Evolutionary conservation across 2,329 filamentous ascomycete species (phyloP), one percentile per base, ranked within the genome.

Genomic region (Aureobasidium musti): DNA sequence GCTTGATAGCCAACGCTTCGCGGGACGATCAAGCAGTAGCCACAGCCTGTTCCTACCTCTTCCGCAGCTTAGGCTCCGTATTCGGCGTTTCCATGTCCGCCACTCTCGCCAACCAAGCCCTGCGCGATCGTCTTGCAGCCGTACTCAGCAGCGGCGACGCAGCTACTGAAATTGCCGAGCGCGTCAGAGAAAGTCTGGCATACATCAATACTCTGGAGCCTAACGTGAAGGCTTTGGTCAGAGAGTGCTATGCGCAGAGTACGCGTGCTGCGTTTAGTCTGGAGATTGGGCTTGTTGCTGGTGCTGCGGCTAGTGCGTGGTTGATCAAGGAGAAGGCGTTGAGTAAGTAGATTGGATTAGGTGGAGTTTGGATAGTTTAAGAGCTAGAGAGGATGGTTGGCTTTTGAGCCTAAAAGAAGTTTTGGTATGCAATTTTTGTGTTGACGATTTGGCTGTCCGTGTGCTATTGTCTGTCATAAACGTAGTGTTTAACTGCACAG

Each of bases 21-120:
- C 80, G 82, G 3, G 82, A 86, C 50, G 90, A 93, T 70, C 87
- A 90, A 68, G 90, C 91, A 1, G 85, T 93, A 1, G 89, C 88
- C 4, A 90, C 91, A 19, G 91, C 91, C 8, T 64, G 61, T 75
- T 90, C 87, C 23, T 94, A 94, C 77, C 85, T 94, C 28, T 94
- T 94, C 81, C 87, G 91, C 45, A 89, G 88, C 1, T 81, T 93
- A 0, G 91, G 86, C 13, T 84, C 82, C 19, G 85, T 87, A 11
- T 82, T 87, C 45, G 85, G 90, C 13, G 82, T 92, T 65, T 89
- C 88, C n/a, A 79, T 91, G 67, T 85, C 85, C 60, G 87, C 89
- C 1, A 90, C 89, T 1, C 83, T 91, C 8, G 84, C 92, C 53
- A 91, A 94, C 74, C 86, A 90, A 73, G 82, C 83, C 2, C 80